phyloP scores from a whole-genome alignment of 805 yeast genomes.

The Teunomyces aglyptinius region DNA sequence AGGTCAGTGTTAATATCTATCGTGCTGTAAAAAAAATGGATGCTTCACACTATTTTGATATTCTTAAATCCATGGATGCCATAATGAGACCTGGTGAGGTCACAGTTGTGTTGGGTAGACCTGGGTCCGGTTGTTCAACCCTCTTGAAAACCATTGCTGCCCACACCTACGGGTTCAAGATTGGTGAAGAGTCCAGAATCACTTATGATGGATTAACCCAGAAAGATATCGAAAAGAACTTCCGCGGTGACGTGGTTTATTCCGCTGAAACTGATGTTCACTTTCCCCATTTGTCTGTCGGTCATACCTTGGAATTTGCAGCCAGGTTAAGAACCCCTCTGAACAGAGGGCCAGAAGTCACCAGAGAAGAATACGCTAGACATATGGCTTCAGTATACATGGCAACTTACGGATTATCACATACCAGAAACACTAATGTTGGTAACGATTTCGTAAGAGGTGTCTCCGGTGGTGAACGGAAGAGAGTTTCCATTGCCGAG shows the following conservation, averaged over 20 bases:
- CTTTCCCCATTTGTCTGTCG: slow-evolving; percentile 55
- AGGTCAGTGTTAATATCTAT: slow-evolving; percentile 14
- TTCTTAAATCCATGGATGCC: slow-evolving; percentile 35
- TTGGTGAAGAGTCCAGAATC: slow-evolving; percentile 30
- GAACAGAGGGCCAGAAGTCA: slow-evolving; percentile 32
- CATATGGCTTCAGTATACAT: slow-evolving; percentile 19
- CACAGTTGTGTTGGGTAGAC: slow-evolving; percentile 42
- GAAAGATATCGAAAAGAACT: slow-evolving; percentile 25
- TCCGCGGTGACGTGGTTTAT: slow-evolving; percentile 39
- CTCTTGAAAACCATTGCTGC: slow-evolving; percentile 38
- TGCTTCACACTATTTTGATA: slow-evolving; percentile 27
- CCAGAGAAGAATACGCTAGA: slow-evolving; percentile 22
- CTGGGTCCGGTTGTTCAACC: slow-evolving; percentile 44
- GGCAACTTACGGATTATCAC: slow-evolving; percentile 50
- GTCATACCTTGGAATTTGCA: slow-evolving; percentile 56
- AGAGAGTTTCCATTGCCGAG: slow-evolving; percentile 82
- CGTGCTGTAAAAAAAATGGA: slow-evolving; percentile 18
- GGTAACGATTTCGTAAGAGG: slow-evolving; percentile 66
- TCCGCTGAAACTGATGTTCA: slow-evolving; percentile 58
- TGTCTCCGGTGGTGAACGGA: slow-evolving; percentile 84
- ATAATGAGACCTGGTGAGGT: slow-evolving; percentile 38
- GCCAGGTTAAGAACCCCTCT: slow-evolving; percentile 48
- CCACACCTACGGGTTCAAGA: slow-evolving; percentile 37
- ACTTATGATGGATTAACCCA: slow-evolving; percentile 35
- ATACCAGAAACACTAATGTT: slow-evolving; percentile 58